Evolutionary conservation across 1,284 basidiomycete genomes (phyloP).

Genomic region (Sphagnurus paluster): DNA sequence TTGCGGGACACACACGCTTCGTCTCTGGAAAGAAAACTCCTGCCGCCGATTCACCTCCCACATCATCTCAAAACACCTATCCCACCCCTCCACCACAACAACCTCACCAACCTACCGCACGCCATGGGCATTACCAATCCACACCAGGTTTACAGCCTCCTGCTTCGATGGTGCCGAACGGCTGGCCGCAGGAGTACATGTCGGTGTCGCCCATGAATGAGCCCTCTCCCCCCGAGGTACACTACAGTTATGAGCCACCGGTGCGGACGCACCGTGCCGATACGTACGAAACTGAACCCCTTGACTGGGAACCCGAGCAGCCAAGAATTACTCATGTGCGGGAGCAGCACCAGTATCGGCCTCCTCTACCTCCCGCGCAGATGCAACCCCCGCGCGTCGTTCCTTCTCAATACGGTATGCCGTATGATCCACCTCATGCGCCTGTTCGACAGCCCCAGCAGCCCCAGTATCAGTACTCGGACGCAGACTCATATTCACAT

Average conservation of each 20-base stretch:
- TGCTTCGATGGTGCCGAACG: constrained; percentile 1
- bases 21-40: constrained; percentile 38
- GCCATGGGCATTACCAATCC: constrained; percentile 4
- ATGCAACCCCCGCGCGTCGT: not conserved
- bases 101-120: not conserved
- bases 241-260: constrained; percentile 19
- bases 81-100: constrained; percentile 11
- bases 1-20: constrained; percentile 60
- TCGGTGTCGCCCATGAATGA: not conserved
- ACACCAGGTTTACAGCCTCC: constrained; percentile 1
- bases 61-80: constrained; percentile 9
- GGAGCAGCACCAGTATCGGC: not conserved
- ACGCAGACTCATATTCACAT: not conserved
- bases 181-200: constrained; percentile 9
- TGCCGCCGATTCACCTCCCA: constrained; percentile 1
- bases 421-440: not conserved
- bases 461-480: not conserved
- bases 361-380: not conserved
- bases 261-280: constrained; percentile 15
- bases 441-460: not conserved
- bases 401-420: not conserved
- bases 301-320: no score
- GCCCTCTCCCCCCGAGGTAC: not conserved
- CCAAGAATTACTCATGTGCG: no score
- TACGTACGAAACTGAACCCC: not conserved